These are phyloP conservation scores for Raphidocelis subcapitata DNA, from an alignment of 139 green algal genomes.

Conservation along the genomic window DNA sequence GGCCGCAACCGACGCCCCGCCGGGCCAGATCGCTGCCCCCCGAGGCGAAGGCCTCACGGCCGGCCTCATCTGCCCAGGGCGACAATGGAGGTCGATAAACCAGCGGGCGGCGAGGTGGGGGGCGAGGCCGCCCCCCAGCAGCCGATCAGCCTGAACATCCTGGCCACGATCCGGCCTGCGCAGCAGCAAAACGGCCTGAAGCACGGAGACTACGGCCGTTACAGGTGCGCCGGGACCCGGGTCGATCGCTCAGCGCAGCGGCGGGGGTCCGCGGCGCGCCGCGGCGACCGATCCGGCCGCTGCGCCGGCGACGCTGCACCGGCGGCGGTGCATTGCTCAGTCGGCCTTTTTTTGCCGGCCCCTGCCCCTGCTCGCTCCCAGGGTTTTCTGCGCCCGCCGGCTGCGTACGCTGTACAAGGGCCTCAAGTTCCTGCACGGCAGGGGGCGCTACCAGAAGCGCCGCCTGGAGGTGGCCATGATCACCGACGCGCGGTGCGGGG, in stretches of 20 bases:
- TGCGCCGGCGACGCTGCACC: too few relatives aligned
- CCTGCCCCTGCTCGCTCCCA: slow-evolving; percentile 27
- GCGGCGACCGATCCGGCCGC: not conserved
- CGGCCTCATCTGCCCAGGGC: too few relatives aligned
- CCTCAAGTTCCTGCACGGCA: slow-evolving; percentile 85
- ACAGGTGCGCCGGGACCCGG: too few relatives aligned
- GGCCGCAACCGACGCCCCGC: too few relatives aligned
- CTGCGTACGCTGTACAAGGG: slow-evolving; percentile 79
- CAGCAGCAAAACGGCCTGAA: slow-evolving; percentile 80
- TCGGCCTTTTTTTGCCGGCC: not conserved
- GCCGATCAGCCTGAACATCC: slow-evolving; percentile 33
- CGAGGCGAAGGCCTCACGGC: too few relatives aligned
- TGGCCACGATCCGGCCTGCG: slow-evolving; percentile 55
- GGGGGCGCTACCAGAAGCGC: slow-evolving; percentile 81
- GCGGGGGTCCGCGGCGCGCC: too few relatives aligned
- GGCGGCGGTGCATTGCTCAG: too few relatives aligned
- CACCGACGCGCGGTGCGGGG: slow-evolving; percentile 63
- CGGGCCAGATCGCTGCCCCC: too few relatives aligned
- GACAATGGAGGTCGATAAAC: too few relatives aligned
- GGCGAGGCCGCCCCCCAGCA: too few relatives aligned
- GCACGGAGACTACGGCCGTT: slow-evolving; percentile 78
- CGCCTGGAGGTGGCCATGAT: slow-evolving; percentile 64
- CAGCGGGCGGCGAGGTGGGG: too few relatives aligned
- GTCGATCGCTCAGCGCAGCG: not conserved
- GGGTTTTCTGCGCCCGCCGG: slow-evolving; percentile 80